Evolutionary conservation across 2,329 filamentous ascomycete species (phyloP).

Genomic region (Coniochaeta pulveracea): DNA sequence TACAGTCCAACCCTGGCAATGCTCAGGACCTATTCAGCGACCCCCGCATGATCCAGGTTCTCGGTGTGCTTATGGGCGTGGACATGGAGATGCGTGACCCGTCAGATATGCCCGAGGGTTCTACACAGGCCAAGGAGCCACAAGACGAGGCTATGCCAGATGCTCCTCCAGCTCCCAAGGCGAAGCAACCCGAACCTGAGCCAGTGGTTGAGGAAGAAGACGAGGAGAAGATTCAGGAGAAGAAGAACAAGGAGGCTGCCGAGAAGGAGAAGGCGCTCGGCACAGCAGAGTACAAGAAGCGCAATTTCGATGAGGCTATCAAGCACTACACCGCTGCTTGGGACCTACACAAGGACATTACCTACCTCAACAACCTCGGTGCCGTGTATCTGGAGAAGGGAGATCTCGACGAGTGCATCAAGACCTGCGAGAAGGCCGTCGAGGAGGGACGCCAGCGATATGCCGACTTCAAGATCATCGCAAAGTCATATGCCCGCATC

Average conservation of each 20-base stretch:
- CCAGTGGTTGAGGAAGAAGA: conserved; percentile 59
- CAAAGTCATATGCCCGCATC: conserved; percentile 95
- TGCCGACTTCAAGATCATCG: conserved; percentile 96
- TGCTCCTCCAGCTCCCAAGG: conserved; percentile 43
- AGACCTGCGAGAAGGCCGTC: conserved; percentile 76
- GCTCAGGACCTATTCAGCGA: conserved; percentile 76
- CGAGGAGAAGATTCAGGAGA: conserved; percentile 73
- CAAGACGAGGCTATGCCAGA: conserved; percentile 76
- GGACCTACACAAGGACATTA: conserved; percentile 92
- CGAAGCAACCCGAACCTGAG: conserved; percentile 48
- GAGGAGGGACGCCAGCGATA: conserved; percentile 82
- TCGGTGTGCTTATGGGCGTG: conserved; percentile 86
- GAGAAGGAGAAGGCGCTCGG: conserved; percentile 92
- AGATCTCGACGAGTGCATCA: conserved; percentile 79
- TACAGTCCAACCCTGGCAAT: conserved; percentile 71
- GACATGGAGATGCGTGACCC: conserved; percentile 72
- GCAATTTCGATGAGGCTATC: conserved; percentile 90
- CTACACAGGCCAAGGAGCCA: conserved; percentile 36
- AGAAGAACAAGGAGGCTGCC: conserved; percentile 83
- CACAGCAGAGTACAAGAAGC: conserved; percentile 96
- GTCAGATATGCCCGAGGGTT: conserved; percentile 18
- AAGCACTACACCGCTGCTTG: conserved; percentile 91
- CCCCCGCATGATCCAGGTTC: conserved; percentile 83
- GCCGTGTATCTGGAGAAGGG: conserved; percentile 95
- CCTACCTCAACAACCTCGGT: conserved; percentile 92